Conservation (phyloP, 1,284 basidiomycete genomes). For the Ceratorhiza oryzae-sativae region DNA sequence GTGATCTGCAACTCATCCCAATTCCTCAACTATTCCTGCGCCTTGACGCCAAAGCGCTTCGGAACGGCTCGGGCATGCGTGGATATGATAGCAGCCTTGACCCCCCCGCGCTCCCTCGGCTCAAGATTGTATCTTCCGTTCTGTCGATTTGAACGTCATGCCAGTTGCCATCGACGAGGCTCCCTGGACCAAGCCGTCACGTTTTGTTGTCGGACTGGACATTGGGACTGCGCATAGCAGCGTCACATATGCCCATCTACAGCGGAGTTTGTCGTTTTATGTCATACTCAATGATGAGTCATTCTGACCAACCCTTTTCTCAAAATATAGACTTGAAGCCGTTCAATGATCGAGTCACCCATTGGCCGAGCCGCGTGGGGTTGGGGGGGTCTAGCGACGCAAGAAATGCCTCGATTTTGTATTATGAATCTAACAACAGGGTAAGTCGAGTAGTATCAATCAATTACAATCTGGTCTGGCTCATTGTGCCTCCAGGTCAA, state of each 20-base stretch:
- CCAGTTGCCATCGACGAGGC: too few relatives aligned
- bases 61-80: too few relatives aligned
- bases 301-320: background rate
- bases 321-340: background rate
- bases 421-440: background rate
- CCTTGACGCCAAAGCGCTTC: too few relatives aligned
- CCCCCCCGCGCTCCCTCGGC: too few relatives aligned
- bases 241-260: background rate
- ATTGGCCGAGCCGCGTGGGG: conserved; percentile 7
- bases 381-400: background rate
- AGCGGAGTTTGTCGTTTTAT: background rate
- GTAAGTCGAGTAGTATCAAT: background rate
- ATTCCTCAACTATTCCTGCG: too few relatives aligned
- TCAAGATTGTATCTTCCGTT: background rate
- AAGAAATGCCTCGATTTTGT: background rate
- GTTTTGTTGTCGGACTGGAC: background rate
- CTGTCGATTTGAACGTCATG: too few relatives aligned
- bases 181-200: background rate
- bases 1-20: too few relatives aligned
- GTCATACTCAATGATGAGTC: too few relatives aligned
- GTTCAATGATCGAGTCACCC: background rate
- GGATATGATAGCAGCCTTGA: too few relatives aligned
- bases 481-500: background rate
- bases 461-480: too few relatives aligned
- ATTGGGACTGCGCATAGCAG: conserved; percentile 1